These are phyloP conservation scores for Powellomyces hirtus DNA, from an alignment of 192 early-diverging fungal species.

Conservation along the genomic window DNA sequence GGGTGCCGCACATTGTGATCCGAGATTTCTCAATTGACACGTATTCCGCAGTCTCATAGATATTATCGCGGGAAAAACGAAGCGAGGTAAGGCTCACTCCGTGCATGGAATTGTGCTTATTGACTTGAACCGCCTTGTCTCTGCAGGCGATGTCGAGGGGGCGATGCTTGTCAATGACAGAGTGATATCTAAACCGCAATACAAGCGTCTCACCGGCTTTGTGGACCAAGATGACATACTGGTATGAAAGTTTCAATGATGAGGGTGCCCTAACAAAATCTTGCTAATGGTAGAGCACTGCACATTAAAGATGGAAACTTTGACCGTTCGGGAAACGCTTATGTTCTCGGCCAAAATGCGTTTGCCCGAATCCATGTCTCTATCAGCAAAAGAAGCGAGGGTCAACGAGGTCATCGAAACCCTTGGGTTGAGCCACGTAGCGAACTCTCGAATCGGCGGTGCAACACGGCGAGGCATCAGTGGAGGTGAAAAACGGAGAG, in stretches of 20 bases:
- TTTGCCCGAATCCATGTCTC: conserved; percentile 56
- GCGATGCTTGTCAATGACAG: conserved; percentile 35
- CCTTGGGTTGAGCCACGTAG: conserved; percentile 63
- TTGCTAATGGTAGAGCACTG: too few species aligned
- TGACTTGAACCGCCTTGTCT: conserved; percentile 57
- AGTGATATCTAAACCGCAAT: conserved; percentile 10
- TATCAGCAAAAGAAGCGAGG: conserved; percentile 48
- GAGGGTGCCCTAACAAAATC: not conserved
- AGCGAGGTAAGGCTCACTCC: conserved; percentile 58
- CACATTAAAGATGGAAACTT: conserved; percentile 33
- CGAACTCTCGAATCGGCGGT: conserved; percentile 51
- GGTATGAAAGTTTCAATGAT: not conserved
- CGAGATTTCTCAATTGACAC: conserved; percentile 3
- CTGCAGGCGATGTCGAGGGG: conserved; percentile 46
- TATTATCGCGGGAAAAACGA: not conserved
- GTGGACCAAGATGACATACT: conserved; percentile 54
- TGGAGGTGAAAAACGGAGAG: conserved; percentile 59
- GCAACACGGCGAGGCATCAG: conserved; percentile 36
- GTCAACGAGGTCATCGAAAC: conserved; percentile 66
- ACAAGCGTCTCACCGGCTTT: conserved; percentile 34
- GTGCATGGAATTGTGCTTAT: too few species aligned
- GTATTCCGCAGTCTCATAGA: not conserved
- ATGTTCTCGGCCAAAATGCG: conserved; percentile 72
- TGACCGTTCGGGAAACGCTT: conserved; percentile 79
- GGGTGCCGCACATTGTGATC: not conserved